Base-by-base conservation (phyloP, 805 yeast genomes). In the Naumovozyma baii region DNA sequence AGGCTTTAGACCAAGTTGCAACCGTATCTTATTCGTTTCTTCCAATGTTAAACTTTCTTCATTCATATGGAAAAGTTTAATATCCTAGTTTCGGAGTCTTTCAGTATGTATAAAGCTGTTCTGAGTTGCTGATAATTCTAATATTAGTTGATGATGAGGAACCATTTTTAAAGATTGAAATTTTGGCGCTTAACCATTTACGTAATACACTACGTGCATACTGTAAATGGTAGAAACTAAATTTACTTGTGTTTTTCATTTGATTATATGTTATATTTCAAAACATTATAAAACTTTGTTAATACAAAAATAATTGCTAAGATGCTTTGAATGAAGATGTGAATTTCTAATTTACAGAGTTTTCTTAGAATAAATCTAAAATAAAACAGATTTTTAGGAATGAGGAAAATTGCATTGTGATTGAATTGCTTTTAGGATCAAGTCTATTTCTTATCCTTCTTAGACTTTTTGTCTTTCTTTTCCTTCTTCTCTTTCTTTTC, bases 11-110 rank as follows among this genome's bases (percentile, higher is more conserved):
- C 76, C 76, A 5, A 69, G 41, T 17, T 53, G 41, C 13, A 47
- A 48, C 19, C 74, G 55, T 2, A 69, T 52, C 42, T 58, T 58
- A 45, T 70, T 70, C 0, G 76, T 70, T 39, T 70, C 74, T 38
- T 62, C 68, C 14, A 70, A 37, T 1, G 69, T 59, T 17, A 69
- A 41, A 32, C 49, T 38, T 13, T 43, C 51, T 3, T 44, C 45
- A n/a, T 45, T 45, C 59, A 54, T 56, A 7, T 7, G 26, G 10
- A 22, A 10, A 22, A 22, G 26, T 7, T 22, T 7, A 22, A 22
- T 22, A 22, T n/a, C n/a, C 26, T 7, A 22, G 26, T 22, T 22
- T 22, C 26, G 10, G 9, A 22, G 10, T 22, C 26, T 22, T 10
- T n/a, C n/a, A n/a, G n/a, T n/a, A n/a, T n/a, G n/a, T n/a, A n/a